Evolutionary conservation across 2,329 filamentous ascomycete species (phyloP), one percentile per base, ranked within the genome.

Genomic region (Aspergillus pseudoglaucus): DNA sequence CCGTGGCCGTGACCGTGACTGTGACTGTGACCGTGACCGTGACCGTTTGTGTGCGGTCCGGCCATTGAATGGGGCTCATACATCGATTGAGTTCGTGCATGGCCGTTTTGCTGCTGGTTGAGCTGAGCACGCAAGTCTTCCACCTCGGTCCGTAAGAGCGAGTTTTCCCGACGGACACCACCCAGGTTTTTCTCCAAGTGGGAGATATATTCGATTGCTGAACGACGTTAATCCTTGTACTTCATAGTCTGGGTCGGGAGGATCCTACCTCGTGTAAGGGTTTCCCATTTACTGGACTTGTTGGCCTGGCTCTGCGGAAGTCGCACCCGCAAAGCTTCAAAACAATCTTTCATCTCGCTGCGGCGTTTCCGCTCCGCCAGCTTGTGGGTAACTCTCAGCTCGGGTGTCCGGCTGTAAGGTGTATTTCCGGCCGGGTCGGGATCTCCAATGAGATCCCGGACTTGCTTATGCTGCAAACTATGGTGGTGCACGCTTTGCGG

Each of bases 231-330:
- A 45, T 12, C 8, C 22, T 42, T 40, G 8, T 14, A 15, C 9
- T 23, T 15, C 9, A 14, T 42, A 12, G 2, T 5, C 14, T n/a
- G n/a, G 14, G 9, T 4, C 4, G 43, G 38, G 14, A 9, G 44
- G 46, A 9, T 45, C 58, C 44, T 61, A 74, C 71, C 71, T 66
- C 71, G 61, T 20, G 71, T 74, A 17, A 76, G 56, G 1, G 73
- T 76, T 53, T 76, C 74, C 74, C 74, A 76, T 61, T 76, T 76
- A 59, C 74, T 76, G 6, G 74, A 75, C 53, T 76, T 76, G 57
- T 74, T 75, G 52, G 70, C 74, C 53, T 74, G 72, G 47, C 61
- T 67, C 14, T 70, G 63, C 3, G 74, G 74, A 1, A 76, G 63
- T 25, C 71, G 68, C 33, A 66, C 56, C 25, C 74, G 66, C 39